Evolutionary conservation across 306 rosid species (phyloP), one percentile per base, ranked within the genome.

Genomic region (Glycine latifolia): DNA sequence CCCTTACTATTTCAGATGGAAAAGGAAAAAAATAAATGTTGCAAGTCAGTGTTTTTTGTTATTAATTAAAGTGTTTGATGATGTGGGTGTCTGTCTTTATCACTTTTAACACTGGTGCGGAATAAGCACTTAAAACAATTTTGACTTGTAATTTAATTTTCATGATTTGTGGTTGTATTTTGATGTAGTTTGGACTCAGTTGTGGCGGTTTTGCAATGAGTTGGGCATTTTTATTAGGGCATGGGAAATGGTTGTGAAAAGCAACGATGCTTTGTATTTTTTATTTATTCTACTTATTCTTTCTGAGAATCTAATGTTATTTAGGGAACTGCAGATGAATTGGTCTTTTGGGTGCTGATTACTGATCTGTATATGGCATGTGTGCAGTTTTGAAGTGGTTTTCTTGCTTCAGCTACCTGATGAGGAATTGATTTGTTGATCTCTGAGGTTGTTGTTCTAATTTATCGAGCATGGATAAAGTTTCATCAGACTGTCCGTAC

Each of bases 401-500:
- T 72, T 10, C 66, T 87, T 83, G 86, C 83, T 81, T 61, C 78
- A 65, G 76, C 86, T 31, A 16, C 77, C 73, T 67, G 20, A 88
- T 81, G 88, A 85, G 78, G 77, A 72, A 73, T 79, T 87, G 88
- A 83, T 37, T 67, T 48, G 15, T 37, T 68, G 71, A 69, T 71
- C 17, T 82, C 66, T 71, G 76, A 71, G 83, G 71, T 44, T 85
- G 54, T 76, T 78, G 16, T 55, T 86, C 14, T 81, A 83, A 47
- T 10, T 85, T 46, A 72, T 56, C 53, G 53, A 83, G 60, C 75
- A 96, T 96, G 99, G 99, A 96, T 76, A 96, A 93, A 68, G 91
- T 49, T 66, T 89, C 99, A 61, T 74, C 99, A 0, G 99, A 96
- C 61, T 96, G 99, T 79, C 99, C 97, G 2, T 96, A 96, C 87